phyloP scores from a whole-genome alignment of 495 filamentous ascomycete species.

The Trichoderma parareesei region DNA sequence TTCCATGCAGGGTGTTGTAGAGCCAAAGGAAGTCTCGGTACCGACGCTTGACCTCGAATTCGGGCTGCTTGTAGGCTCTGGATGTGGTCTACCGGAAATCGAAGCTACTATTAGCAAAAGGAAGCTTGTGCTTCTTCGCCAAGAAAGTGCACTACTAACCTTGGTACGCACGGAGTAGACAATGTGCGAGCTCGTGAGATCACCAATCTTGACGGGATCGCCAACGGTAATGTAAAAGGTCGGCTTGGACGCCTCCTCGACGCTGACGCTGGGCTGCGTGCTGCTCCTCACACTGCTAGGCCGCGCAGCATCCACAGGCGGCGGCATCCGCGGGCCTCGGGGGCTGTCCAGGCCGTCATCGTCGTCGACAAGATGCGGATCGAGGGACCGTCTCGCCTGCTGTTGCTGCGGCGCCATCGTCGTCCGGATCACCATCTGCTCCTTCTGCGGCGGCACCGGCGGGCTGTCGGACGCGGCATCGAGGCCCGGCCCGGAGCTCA shows the following conservation, averaged over 20 bases:
- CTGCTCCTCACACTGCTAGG: slow-evolving; percentile 47
- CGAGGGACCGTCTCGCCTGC: slow-evolving; percentile 41
- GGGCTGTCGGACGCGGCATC: slow-evolving; percentile 44
- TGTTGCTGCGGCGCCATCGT: slow-evolving; percentile 29
- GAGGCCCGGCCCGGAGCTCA: slow-evolving; percentile 71
- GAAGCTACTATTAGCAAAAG: not conserved
- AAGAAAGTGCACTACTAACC: slow-evolving; percentile 42
- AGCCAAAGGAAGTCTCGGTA: slow-evolving; percentile 98
- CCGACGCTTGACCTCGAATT: slow-evolving; percentile 85
- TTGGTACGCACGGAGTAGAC: slow-evolving; percentile 93
- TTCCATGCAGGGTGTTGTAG: slow-evolving; percentile 85
- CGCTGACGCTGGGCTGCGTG: slow-evolving; percentile 71
- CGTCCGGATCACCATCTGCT: slow-evolving; percentile 55
- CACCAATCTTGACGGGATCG: slow-evolving; percentile 95
- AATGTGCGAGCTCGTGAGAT: slow-evolving; percentile 92
- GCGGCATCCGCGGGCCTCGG: slow-evolving; percentile 54
- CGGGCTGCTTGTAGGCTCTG: slow-evolving; percentile 83
- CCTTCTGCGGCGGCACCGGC: slow-evolving; percentile 85
- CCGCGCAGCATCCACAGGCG: slow-evolving; percentile 63
- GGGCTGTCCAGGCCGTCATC: slow-evolving; percentile 45
- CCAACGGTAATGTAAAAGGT: slow-evolving; percentile 88
- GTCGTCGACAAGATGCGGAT: slow-evolving; percentile 55
- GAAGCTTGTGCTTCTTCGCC: not conserved
- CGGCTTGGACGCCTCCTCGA: slow-evolving; percentile 86
- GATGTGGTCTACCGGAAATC: slow-evolving; percentile 63